Evolutionary conservation across 495 filamentous ascomycete genomes (phyloP).

Genomic region (Collariella sp.): DNA sequence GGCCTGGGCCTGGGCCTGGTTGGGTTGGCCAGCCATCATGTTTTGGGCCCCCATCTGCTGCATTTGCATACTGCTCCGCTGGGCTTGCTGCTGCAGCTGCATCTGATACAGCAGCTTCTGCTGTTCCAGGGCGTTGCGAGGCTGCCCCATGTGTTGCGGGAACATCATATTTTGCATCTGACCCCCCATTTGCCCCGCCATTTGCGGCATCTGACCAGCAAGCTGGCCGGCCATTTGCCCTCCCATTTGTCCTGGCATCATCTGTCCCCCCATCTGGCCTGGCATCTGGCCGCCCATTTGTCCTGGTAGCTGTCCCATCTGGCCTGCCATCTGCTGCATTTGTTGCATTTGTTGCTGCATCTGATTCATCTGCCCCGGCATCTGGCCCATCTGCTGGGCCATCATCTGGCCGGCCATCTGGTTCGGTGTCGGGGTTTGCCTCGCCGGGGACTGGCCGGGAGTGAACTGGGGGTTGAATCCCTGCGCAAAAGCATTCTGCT

Average conservation of each 20-base stretch:
- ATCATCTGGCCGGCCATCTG: constrained; percentile 40
- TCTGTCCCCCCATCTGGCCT: constrained; percentile 19
- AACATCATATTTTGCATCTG: constrained; percentile 34
- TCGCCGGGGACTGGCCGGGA: constrained; percentile 41
- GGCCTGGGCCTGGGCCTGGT: constrained; percentile 2
- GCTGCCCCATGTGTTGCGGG: constrained; percentile 47
- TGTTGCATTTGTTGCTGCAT: constrained; percentile 22
- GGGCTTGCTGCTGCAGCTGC: constrained; percentile 60
- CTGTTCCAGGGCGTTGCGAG: constrained; percentile 45
- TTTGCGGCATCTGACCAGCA: constrained; percentile 17
- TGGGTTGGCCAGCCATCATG: constrained; percentile 26
- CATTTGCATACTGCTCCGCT: constrained; percentile 48
- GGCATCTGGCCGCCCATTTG: constrained; percentile 10
- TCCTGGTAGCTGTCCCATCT: constrained; percentile 14
- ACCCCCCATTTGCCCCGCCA: constrained; percentile 17
- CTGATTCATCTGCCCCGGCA: constrained; percentile 25
- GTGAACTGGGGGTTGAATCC: constrained; percentile 51
- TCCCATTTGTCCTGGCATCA: constrained; percentile 18
- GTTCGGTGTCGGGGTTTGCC: constrained; percentile 42
- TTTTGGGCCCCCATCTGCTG: constrained; percentile 35
- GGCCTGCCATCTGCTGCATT: constrained; percentile 15
- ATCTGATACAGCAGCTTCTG: constrained; percentile 55
- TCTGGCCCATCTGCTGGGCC: constrained; percentile 37
- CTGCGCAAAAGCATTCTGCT: constrained; percentile 48
- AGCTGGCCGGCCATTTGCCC: constrained; percentile 16